Evolutionary conservation across 2,329 filamentous ascomycete species (phyloP).

Genomic region (Arthrobotrys conoides): DNA sequence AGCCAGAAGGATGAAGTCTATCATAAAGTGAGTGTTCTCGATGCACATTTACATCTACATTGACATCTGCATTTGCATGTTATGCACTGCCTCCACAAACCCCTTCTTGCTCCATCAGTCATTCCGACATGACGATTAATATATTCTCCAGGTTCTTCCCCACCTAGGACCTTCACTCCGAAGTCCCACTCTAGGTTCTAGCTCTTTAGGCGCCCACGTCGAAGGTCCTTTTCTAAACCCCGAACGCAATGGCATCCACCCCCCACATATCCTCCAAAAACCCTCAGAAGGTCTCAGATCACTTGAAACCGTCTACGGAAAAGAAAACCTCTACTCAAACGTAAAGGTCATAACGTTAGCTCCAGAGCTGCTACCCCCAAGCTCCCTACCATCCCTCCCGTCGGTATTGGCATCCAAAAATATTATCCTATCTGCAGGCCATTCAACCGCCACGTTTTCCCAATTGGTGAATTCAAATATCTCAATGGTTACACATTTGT

Average conservation of each 20-base stretch:
- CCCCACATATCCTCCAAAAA: conserved; percentile 77
- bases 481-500: conserved; percentile 91
- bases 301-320: conserved; percentile 80
- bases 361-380: conserved; percentile 79
- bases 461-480: conserved; percentile 80
- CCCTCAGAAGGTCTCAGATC: conserved; percentile 76
- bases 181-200: conserved; percentile 79
- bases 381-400: conserved; percentile 77
- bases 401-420: conserved; percentile 72
- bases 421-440: conserved; percentile 85
- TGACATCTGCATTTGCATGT: no score
- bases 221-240: conserved; percentile 90
- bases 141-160: conserved; percentile 74
- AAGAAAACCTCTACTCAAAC: conserved; percentile 74
- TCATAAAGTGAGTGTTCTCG: conserved; percentile 73
- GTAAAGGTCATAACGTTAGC: conserved; percentile 89
- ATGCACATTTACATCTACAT: background rate
- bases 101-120: no score
- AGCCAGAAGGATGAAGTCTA: conserved; percentile 87
- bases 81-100: background rate
- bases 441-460: conserved; percentile 87
- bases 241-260: conserved; percentile 89
- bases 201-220: conserved; percentile 89
- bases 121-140: background rate
- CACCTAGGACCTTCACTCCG: conserved; percentile 78